Base-by-base conservation (phyloP, 2,329 filamentous ascomycete genomes). In the Chaetothyriales sp. region DNA sequence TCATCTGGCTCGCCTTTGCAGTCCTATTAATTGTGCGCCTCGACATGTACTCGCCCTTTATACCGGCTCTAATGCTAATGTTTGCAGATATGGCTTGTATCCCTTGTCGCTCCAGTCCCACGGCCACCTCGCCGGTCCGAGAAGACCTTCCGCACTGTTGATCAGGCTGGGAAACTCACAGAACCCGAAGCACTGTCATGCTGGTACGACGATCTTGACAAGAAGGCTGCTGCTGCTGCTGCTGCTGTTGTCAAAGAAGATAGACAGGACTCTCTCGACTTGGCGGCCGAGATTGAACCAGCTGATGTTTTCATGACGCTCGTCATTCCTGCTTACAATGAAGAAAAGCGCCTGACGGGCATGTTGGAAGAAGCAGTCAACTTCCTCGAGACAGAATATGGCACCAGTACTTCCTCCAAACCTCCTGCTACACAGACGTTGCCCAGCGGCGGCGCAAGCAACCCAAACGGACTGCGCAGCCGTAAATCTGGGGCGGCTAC, bases 301-400 rank as follows among this genome's bases (percentile, higher is more conserved):
- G 78, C 88, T 12, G 81, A 89, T 55, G 69, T 95, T n/a, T 84
- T 84, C 64, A 80, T 98, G 73, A 92, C 85, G 49, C 81, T 96
- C 6, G 87, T 98, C 0, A 83, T 98, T 44, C 92, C 92, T 0
- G 92, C 92, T 8, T 98, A 88, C 75, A 98, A 98, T 60, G 92
- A 98, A 64, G 83, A 90, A 64, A 76, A 84, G 52, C 81, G 92
- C 26, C 75, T 98, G 46, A 75, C 80, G 10, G 83, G 82, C 9
- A 95, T 95, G 70, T 74, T 98, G 10, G 82, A 93, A 62, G 92
- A 98, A 68, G 88, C 92, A 1, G 83, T 96, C 22, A 80, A 80
- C 47, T 95, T 89, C 64, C 76, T 98, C 8, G 84, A 95, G 65
- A 70, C 74, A 47, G 77, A 82, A 56, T 90, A 93, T 63, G 86